A percentile compares a stretch with the other conserved stretches of the same genome.
phyloP scores from a whole-genome alignment of 192 early-diverging fungal genomes.

The Coemansia sp. region DNA sequence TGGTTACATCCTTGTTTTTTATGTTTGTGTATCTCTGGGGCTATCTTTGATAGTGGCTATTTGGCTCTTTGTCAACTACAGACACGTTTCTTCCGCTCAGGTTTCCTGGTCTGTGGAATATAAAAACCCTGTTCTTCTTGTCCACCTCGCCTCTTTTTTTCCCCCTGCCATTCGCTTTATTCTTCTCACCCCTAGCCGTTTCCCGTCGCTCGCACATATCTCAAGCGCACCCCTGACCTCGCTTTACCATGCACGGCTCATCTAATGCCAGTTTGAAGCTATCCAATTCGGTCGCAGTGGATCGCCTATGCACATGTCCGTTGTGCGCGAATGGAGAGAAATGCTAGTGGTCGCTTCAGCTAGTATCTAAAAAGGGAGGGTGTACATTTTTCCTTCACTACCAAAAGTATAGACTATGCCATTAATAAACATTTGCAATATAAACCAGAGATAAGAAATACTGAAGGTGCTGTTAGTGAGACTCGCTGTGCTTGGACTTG shows the following conservation, averaged over 20 bases:
- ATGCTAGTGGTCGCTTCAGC: not conserved
- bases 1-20: not conserved
- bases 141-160: not conserved
- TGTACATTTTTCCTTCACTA: not conserved
- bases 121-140: not conserved
- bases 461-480: not conserved
- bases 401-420: not conserved
- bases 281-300: not conserved
- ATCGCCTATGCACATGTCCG: not conserved
- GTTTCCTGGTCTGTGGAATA: not conserved
- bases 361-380: not conserved
- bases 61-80: not conserved
- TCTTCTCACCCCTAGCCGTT: not conserved
- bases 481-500: slow-evolving; percentile 9
- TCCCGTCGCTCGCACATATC: not conserved
- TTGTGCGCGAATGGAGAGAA: not conserved
- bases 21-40: not conserved
- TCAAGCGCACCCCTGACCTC: not conserved
- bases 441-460: not conserved
- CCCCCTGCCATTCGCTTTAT: not conserved
- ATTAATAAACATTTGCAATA: not conserved
- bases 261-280: not conserved
- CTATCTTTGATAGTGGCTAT: not conserved
- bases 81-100: not conserved
- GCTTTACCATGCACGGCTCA: not conserved